Evolutionary conservation across 2,329 filamentous ascomycete species (phyloP).

Genomic region (Penicillium frequentans): DNA sequence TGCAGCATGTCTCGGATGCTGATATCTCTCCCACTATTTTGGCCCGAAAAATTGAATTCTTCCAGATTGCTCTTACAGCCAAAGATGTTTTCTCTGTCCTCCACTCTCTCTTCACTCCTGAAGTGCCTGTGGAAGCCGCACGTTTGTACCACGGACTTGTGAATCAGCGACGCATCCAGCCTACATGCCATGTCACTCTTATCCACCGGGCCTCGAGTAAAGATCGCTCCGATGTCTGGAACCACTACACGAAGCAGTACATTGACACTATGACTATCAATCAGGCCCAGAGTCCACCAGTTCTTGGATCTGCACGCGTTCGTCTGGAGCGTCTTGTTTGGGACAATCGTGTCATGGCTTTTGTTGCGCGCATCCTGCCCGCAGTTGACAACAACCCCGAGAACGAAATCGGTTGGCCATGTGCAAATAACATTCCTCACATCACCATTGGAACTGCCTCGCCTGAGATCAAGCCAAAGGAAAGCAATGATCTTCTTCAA

Average conservation of each 20-base stretch:
- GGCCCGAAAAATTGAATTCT: constrained; percentile 64
- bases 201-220: constrained; percentile 72
- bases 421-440: constrained; percentile 76
- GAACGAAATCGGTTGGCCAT: constrained; percentile 57
- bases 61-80: constrained; percentile 58
- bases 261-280: constrained; percentile 32
- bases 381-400: constrained; percentile 32
- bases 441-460: constrained; percentile 85
- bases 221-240: constrained; percentile 70
- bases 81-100: constrained; percentile 59
- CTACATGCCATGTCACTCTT: constrained; percentile 89
- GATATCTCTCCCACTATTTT: constrained; percentile 34
- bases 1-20: constrained; percentile 17
- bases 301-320: constrained; percentile 43
- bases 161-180: constrained; percentile 71
- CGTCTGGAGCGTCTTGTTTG: constrained; percentile 70
- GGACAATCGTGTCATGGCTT: constrained; percentile 84
- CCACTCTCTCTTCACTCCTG: constrained; percentile 65
- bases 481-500: constrained; percentile 83
- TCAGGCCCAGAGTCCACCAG: constrained; percentile 30
- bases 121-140: constrained; percentile 54
- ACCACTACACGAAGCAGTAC: constrained; percentile 66
- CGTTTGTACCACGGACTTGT: constrained; percentile 75
- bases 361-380: constrained; percentile 70
- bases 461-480: constrained; percentile 77